Evolutionary conservation across 2,329 filamentous ascomycete species (phyloP), one percentile per base, ranked within the genome.

Genomic region (Lachnum nothofagi): DNA sequence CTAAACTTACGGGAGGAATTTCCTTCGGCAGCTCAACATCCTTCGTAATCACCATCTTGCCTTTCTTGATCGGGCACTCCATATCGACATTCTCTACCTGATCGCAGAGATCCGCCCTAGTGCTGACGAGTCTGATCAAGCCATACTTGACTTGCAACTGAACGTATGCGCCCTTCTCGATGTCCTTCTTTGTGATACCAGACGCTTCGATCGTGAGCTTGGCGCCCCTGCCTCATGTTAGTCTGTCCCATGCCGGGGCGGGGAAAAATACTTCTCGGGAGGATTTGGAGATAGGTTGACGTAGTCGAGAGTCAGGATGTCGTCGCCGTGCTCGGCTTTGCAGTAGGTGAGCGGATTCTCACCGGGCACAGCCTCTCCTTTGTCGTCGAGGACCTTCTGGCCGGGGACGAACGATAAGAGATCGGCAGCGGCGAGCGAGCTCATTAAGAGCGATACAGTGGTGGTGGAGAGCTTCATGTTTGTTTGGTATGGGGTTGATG

Each of bases 61-160:
- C 91, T 71, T 88, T 80, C 70, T 95, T 75, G 51, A 98, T 78
- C 42, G 93, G 93, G 70, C 93, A 98, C 61, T 88, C 72, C 49
- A 97, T 74, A 61, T 96, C 89, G 38, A 96, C 88, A 59, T 96
- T 90, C 66, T 79, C 75, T 57, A 95, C 80, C 67, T 95, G 85
- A 52, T 96, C 87, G 74, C 93, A 98, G 31, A 97, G 79, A 65
- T 95, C 86, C 62, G 85, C 83, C 58, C 77, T 79, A 57, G 86
- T 86, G 68, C 80, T 88, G 69, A 98, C 82, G 56, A 98, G 79
- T 47, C 83, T 87, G 68, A 98, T 96, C 58, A 95, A 76, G 52
- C 91, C 91, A 69, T 95, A 96, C 73, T 95, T 96, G 71, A 98
- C 91, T 58, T 83, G 79, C 34, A 98, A 68, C 41, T 85, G 76